phyloP scores from a whole-genome alignment of 2,329 filamentous ascomycete species.

The Bipolaris sorokiniana region DNA sequence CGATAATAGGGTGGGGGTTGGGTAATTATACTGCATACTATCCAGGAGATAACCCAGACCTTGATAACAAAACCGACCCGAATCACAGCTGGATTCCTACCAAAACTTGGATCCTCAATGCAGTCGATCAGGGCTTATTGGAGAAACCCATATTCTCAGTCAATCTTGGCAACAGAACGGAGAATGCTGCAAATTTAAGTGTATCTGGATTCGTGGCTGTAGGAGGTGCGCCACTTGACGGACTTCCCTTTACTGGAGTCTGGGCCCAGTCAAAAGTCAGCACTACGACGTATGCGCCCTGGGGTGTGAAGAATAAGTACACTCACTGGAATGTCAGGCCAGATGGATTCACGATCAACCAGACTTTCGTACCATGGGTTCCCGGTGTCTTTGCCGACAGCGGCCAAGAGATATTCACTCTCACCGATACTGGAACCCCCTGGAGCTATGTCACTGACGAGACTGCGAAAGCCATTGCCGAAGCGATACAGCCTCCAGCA shows the following conservation, averaged over 20 bases:
- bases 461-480: neutral
- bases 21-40: neutral
- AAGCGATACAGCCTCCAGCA: neutral
- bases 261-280: neutral
- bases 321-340: neutral
- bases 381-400: neutral
- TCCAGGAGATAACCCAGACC: neutral
- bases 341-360: neutral
- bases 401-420: neutral
- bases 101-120: slow-evolving; percentile 1
- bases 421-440: neutral
- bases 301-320: slow-evolving; percentile 1
- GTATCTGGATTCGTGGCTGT: neutral
- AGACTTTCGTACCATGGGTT: neutral
- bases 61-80: neutral
- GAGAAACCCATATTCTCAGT: slow-evolving; percentile 5
- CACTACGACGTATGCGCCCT: neutral
- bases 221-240: neutral
- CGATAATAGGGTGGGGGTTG: slow-evolving; percentile 1
- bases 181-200: neutral
- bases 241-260: neutral
- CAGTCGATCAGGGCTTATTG: neutral
- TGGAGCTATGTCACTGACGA: neutral
- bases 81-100: neutral
- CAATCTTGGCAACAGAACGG: neutral